Conservation (phyloP, 2,329 filamentous ascomycete genomes). For the Hypoxylon sp. region DNA sequence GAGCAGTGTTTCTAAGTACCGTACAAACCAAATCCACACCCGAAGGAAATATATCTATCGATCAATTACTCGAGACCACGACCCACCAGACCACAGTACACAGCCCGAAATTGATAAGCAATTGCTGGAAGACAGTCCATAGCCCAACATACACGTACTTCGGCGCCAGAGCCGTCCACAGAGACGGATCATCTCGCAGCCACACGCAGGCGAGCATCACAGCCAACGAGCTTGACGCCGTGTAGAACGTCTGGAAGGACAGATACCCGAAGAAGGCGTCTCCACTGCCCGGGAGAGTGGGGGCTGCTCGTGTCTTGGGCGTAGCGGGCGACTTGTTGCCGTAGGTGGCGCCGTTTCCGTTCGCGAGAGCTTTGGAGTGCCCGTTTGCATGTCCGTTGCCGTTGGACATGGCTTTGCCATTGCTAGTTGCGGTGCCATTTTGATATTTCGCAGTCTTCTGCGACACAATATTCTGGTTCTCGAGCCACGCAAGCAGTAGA, state of each 20-base stretch:
- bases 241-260: slow-evolving; percentile 21
- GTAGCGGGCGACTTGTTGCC: neutral
- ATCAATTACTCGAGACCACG: neutral
- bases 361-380: neutral
- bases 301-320: neutral
- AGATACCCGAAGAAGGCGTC: slow-evolving; percentile 11
- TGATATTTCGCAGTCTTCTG: neutral
- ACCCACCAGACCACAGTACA: slow-evolving; percentile 15
- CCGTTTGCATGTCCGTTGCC: neutral
- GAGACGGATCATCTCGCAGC: slow-evolving; percentile 5
- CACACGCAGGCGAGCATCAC: slow-evolving; percentile 21
- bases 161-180: slow-evolving; percentile 22
- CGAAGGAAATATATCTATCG: too few relatives aligned
- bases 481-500: slow-evolving; percentile 10
- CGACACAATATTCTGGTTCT: neutral
- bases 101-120: slow-evolving; percentile 6
- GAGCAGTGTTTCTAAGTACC: too few relatives aligned
- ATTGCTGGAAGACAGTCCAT: slow-evolving; percentile 21
- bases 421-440: neutral
- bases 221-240: slow-evolving; percentile 19
- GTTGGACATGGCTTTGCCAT: neutral
- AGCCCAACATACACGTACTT: slow-evolving; percentile 21
- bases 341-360: neutral
- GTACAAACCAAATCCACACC: too few relatives aligned
- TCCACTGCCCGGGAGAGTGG: neutral